phyloP scores from a whole-genome alignment of 164 flowering plant species.

The Platanus orientalis region DNA sequence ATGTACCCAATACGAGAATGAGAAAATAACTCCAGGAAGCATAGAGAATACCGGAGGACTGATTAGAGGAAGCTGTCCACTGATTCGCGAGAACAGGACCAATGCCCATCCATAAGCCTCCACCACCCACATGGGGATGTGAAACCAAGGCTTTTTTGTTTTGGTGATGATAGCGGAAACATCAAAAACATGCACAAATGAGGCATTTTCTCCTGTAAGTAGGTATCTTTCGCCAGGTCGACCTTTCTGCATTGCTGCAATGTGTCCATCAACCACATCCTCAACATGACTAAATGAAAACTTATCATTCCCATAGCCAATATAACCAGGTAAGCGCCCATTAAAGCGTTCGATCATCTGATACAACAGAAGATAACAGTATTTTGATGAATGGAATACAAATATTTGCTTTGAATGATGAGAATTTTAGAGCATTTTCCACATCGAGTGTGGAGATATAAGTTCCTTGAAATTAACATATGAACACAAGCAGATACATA shows the following conservation, averaged over 20 bases:
- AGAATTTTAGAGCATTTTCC: too few species aligned
- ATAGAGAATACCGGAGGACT: constrained; percentile 72
- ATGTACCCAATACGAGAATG: not conserved
- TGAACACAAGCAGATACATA: too few species aligned
- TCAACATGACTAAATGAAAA: constrained; percentile 80
- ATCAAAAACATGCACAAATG: constrained; percentile 71
- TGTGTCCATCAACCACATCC: constrained; percentile 83
- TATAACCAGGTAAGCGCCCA: constrained; percentile 84
- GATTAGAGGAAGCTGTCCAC: constrained; percentile 73
- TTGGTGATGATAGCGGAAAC: constrained; percentile 60
- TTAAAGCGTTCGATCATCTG: constrained; percentile 84
- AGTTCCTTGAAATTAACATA: not conserved
- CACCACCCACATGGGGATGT: constrained; percentile 59
- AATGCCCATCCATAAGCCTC: constrained; percentile 71
- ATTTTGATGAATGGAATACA: not conserved
- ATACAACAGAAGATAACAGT: constrained; percentile 6
- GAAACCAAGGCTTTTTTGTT: constrained; percentile 54
- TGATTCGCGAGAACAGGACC: constrained; percentile 52
- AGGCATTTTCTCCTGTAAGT: constrained; percentile 92
- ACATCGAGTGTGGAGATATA: not conserved
- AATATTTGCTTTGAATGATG: too few species aligned
- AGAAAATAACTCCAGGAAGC: not conserved
- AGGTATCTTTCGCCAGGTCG: constrained; percentile 72
- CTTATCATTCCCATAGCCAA: constrained; percentile 63
- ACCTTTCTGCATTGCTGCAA: constrained; percentile 75